Base-by-base conservation (phyloP, 331 rosid genomes). In the Rhamnella rubrinervis region DNA sequence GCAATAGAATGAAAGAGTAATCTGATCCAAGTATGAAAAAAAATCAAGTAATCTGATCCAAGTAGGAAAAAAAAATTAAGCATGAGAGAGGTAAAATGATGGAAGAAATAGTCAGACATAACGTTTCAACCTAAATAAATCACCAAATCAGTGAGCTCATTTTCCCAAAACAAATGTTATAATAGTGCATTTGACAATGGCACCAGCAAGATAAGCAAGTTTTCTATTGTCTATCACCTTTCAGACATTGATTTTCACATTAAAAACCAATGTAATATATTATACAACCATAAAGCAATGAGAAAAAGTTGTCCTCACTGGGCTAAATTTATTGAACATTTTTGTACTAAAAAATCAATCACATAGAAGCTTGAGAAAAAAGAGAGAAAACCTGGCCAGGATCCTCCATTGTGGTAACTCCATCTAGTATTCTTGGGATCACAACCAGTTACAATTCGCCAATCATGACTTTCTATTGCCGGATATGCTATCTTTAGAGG, bases 361-460 rank as follows among this genome's bases (percentile, higher is more conserved):
- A 63, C 10, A 23, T 59, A 61, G 40, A 61, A 77, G 75, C 7
- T 51, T 61, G 55, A 35, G 15, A 61, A 67, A 57, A 80, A 63
- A 72, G 80, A 68, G 83, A 71, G 16, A 73, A 77, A 82, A 92
- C 98, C 98, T 89, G 98, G 98, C 98, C 98, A 92, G 73, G 98
- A 86, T 76, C 98, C 98, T 81, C 98, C 98, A 70, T 92, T 92
- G 71, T 92, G 98, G 85, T 92, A 92, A 75, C 98, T 92, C 98
- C 98, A 92, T 87, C 96, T 83, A 66, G 98, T 92, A 77, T 92
- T 92, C 87, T 92, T 92, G 46, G 98, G 98, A 85, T 92, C 98
- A 83, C 93, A 92, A 60, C 98, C 98, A 63, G 98, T 92, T 65
- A 86, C 83, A 69, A 89, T 88, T 70, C 87, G 85, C 98, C 98